A percentile compares a stretch with the other conserved stretches of the same genome.
Conservation (phyloP, 2,329 filamentous ascomycete species). For the Fusarium newnesense region DNA sequence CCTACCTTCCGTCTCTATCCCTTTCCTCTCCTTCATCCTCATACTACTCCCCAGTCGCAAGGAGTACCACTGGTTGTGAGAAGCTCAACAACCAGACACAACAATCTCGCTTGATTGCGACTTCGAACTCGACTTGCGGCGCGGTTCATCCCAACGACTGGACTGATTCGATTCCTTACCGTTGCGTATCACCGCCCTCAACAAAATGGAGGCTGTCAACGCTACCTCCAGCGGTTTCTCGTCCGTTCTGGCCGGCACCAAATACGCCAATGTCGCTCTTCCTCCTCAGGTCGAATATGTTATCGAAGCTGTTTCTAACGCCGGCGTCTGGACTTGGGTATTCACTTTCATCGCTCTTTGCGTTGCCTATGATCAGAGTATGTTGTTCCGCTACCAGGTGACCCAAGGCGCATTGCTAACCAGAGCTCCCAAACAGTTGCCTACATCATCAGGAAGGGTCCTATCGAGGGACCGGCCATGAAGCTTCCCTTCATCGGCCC, state of each 20-base stretch:
- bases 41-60: conserved; percentile 12
- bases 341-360: conserved; percentile 76
- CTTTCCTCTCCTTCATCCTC: neutral
- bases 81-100: conserved; percentile 11
- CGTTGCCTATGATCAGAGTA: conserved; percentile 91
- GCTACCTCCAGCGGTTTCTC: conserved; percentile 74
- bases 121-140: conserved; percentile 23
- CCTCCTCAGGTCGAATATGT: conserved; percentile 66
- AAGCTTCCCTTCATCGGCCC: conserved; percentile 94
- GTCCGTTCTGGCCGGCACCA: conserved; percentile 71
- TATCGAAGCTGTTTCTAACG: conserved; percentile 65
- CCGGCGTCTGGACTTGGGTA: conserved; percentile 70
- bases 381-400: conserved; percentile 50
- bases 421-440: conserved; percentile 64
- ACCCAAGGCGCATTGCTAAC: conserved; percentile 33
- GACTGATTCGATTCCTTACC: conserved; percentile 1
- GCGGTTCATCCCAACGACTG: neutral
- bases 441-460: conserved; percentile 79
- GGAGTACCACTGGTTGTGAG: conserved; percentile 32
- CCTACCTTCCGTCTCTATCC: conserved; percentile 3
- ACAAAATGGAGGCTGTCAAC: conserved; percentile 66
- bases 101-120: conserved; percentile 15
- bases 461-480: conserved; percentile 77
- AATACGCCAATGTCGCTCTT: conserved; percentile 59
- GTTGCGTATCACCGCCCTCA: conserved; percentile 9